These are phyloP conservation scores for Penicillium hesseltinei DNA, from an alignment of 2,329 filamentous ascomycete species.

Conservation along the genomic window DNA sequence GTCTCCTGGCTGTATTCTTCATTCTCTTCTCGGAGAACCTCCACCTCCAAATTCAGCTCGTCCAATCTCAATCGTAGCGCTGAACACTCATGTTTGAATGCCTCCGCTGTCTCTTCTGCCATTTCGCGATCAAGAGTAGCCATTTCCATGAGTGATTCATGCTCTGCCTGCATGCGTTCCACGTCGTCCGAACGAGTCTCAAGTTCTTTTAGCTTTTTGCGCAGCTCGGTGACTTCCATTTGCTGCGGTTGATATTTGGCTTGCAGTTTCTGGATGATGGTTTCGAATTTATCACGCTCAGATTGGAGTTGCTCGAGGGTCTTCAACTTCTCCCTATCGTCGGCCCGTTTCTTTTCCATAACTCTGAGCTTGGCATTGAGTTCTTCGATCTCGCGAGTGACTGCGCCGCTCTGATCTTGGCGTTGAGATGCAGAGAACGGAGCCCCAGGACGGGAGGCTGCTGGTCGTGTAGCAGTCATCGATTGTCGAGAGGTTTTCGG, in stretches of 20 bases:
- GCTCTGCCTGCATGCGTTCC: slow-evolving; percentile 74
- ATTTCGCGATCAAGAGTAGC: slow-evolving; percentile 90
- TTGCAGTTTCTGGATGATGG: slow-evolving; percentile 86
- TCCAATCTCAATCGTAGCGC: slow-evolving; percentile 72
- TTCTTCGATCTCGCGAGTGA: slow-evolving; percentile 73
- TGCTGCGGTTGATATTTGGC: slow-evolving; percentile 83
- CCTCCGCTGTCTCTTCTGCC: slow-evolving; percentile 89
- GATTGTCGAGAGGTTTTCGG: slow-evolving; percentile 26
- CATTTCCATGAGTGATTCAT: slow-evolving; percentile 81
- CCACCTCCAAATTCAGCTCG: slow-evolving; percentile 82
- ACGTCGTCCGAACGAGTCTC: slow-evolving; percentile 67
- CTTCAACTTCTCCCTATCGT: slow-evolving; percentile 83
- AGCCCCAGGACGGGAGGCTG: slow-evolving; percentile 27
- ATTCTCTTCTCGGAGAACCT: slow-evolving; percentile 84
- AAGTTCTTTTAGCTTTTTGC: slow-evolving; percentile 73
- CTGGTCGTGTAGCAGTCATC: slow-evolving; percentile 24
- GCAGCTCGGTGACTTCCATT: slow-evolving; percentile 72
- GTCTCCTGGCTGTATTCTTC: slow-evolving; percentile 79
- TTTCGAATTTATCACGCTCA: slow-evolving; percentile 58
- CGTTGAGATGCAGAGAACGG: slow-evolving; percentile 38
- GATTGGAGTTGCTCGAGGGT: slow-evolving; percentile 71
- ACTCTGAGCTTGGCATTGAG: slow-evolving; percentile 83
- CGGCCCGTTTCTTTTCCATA: slow-evolving; percentile 79
- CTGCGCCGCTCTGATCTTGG: slow-evolving; percentile 49
- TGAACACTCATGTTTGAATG: slow-evolving; percentile 76